Conservation (phyloP, 1,284 basidiomycete species). For the Vanrija humicola region DNA sequence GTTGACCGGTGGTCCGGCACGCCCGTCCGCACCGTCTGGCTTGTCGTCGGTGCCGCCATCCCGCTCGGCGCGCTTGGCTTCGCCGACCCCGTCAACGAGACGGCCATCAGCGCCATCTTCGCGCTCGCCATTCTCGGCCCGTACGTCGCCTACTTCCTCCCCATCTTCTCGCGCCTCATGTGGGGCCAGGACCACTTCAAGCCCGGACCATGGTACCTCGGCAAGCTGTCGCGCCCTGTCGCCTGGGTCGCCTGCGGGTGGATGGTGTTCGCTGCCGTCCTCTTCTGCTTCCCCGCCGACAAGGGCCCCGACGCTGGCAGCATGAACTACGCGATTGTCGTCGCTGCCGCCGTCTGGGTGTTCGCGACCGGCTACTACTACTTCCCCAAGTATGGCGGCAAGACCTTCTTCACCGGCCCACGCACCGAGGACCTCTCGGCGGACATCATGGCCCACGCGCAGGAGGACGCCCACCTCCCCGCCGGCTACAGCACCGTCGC, state of each 20-base stretch:
- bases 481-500: too few relatives aligned
- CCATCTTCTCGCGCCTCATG: constrained; percentile 36
- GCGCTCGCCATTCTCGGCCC: constrained; percentile 35
- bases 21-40: constrained; percentile 43
- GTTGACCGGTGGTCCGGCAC: constrained; percentile 29
- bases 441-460: constrained; percentile 4
- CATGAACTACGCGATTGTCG: constrained; percentile 43
- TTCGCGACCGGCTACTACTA: constrained; percentile 37
- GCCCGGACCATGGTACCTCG: constrained; percentile 41
- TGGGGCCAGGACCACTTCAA: constrained; percentile 28
- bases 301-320: constrained; percentile 23
- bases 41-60: constrained; percentile 31
- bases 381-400: constrained; percentile 37
- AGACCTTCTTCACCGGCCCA: constrained; percentile 34
- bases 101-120: constrained; percentile 44
- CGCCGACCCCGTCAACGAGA: constrained; percentile 33
- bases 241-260: constrained; percentile 32
- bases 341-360: constrained; percentile 32
- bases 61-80: constrained; percentile 39
- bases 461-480: not conserved
- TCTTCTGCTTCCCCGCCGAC: constrained; percentile 44
- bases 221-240: constrained; percentile 26
- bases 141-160: constrained; percentile 36
- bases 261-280: constrained; percentile 41
- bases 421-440: constrained; percentile 8